Evolutionary conservation across 352 stramenopile genomes (phyloP).

Genomic region (Pythium monospermum): DNA sequence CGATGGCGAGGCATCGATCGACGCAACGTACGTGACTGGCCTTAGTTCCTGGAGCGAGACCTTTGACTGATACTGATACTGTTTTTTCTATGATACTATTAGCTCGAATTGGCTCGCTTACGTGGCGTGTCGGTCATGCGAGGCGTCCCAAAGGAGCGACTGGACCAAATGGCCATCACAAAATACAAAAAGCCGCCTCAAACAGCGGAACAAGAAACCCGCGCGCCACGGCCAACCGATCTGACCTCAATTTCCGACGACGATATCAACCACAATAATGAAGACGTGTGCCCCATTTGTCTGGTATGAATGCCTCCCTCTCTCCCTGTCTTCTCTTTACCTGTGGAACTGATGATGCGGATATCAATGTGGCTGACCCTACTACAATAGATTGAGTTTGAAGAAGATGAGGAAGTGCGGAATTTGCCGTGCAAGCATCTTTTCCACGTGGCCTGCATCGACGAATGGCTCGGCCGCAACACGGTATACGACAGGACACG

Average conservation of each 20-base stretch:
- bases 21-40: slow-evolving; percentile 34
- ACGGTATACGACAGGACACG: slow-evolving; percentile 47
- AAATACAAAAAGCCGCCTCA: slow-evolving; percentile 47
- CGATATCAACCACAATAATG: slow-evolving; percentile 24
- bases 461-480: slow-evolving; percentile 83
- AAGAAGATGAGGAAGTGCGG: slow-evolving; percentile 66
- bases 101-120: slow-evolving; percentile 49
- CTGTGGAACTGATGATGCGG: not conserved
- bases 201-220: not conserved
- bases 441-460: slow-evolving; percentile 87
- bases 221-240: slow-evolving; percentile 4
- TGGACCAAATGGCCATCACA: slow-evolving; percentile 53
- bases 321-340: too few species aligned
- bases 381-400: slow-evolving; percentile 55
- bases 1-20: slow-evolving; percentile 58
- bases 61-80: not conserved
- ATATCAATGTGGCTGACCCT: not conserved
- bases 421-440: slow-evolving; percentile 84
- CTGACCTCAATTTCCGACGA: not conserved
- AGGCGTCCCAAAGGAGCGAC: slow-evolving; percentile 53
- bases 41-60: not conserved
- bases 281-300: slow-evolving; percentile 72
- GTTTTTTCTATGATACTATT: not conserved
- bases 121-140: slow-evolving; percentile 35
- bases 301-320: too few species aligned